Evolutionary conservation across 108 stramenopile species (phyloP).

Genomic region (Aurantiochytrium sp.): DNA sequence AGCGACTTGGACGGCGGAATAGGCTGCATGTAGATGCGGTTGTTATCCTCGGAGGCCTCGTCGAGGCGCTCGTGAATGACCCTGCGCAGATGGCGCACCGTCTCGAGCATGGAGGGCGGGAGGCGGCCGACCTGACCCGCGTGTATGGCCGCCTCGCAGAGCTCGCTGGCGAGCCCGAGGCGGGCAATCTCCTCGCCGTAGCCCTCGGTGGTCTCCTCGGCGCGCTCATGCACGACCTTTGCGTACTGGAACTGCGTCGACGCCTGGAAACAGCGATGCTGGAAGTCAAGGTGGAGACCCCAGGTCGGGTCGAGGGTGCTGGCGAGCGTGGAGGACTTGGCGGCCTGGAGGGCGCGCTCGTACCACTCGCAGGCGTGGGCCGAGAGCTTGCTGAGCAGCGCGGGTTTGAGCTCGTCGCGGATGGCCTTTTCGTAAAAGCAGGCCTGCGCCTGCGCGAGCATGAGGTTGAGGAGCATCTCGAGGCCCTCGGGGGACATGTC

Average conservation of each 20-base stretch:
- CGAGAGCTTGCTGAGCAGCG: conserved; percentile 29
- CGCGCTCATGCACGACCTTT: background rate
- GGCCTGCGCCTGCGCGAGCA: conserved; percentile 47
- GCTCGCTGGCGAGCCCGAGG: background rate
- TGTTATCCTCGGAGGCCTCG: conserved; percentile 33
- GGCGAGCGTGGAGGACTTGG: background rate
- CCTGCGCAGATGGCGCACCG: background rate
- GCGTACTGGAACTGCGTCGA: conserved; percentile 37
- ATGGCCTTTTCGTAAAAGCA: conserved; percentile 52
- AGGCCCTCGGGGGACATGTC: conserved; percentile 35
- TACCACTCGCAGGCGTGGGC: conserved; percentile 31
- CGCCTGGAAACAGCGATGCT: conserved; percentile 39
- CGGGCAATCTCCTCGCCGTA: conserved; percentile 33
- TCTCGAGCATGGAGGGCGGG: background rate
- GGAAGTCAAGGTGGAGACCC: conserved; percentile 37
- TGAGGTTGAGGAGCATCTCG: conserved; percentile 6
- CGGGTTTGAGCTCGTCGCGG: conserved; percentile 16
- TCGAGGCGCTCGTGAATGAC: background rate
- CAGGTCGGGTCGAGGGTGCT: conserved; percentile 35
- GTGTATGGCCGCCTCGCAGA: conserved; percentile 9
- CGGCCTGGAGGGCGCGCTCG: background rate
- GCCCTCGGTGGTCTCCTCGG: conserved; percentile 28
- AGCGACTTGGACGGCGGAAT: background rate
- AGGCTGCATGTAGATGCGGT: conserved; percentile 34
- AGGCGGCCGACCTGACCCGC: background rate